Evolutionary conservation across 768 basidiomycete genomes (phyloP).

Genomic region (Coprinopsis sp.): DNA sequence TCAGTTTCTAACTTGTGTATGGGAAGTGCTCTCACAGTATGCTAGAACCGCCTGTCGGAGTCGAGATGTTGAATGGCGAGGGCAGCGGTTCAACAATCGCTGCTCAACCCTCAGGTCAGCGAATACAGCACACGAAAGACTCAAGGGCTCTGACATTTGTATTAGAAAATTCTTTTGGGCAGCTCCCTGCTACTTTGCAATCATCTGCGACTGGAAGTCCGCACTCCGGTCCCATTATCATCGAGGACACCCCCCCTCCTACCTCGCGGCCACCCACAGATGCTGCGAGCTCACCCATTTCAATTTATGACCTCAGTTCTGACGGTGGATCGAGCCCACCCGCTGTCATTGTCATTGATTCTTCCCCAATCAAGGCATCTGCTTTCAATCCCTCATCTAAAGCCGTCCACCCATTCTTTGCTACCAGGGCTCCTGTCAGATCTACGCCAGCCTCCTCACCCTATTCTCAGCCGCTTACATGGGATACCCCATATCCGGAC

Average conservation of each 20-base stretch:
- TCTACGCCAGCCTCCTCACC: constrained; percentile 8
- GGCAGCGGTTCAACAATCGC: no score
- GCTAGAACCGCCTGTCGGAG: no score
- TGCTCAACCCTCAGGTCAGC: no score
- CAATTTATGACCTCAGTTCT: constrained; percentile 1
- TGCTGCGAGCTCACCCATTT: background rate
- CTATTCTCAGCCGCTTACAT: constrained; percentile 10
- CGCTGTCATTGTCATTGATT: constrained; percentile 42
- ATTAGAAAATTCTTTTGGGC: background rate
- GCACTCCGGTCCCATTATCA: constrained; percentile 9
- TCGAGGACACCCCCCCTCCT: constrained; percentile 5
- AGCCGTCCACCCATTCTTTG: constrained; percentile 44
- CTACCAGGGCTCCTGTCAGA: constrained; percentile 23
- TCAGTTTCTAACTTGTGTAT: no score
- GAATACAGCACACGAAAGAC: no score
- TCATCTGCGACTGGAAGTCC: no score
- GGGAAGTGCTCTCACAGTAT: no score
- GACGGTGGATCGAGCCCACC: constrained; percentile 32
- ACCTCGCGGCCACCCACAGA: background rate
- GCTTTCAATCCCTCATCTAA: constrained; percentile 12
- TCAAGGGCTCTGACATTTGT: no score
- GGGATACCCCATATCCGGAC: constrained; percentile 43
- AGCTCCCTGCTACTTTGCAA: background rate
- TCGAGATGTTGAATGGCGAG: no score
- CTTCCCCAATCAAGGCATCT: constrained; percentile 31